Evolutionary conservation across 768 basidiomycete species (phyloP), one percentile per base, ranked within the genome.

Genomic region (Mycena venus): DNA sequence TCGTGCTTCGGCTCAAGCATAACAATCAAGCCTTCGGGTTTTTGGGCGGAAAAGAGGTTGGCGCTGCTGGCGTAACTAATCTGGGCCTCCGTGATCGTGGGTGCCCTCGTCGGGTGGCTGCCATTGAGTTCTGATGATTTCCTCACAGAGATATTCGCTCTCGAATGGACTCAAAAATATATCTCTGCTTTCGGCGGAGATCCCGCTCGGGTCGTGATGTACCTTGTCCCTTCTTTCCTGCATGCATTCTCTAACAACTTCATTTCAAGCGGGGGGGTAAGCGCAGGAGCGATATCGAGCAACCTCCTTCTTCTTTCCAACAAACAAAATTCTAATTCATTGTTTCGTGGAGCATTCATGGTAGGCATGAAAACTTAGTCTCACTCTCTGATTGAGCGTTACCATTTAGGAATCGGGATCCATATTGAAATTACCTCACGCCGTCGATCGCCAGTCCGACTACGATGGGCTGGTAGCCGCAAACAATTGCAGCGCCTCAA

Each of bases 151-250:
- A 79, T 68, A 49, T 60, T 83, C 15, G 90, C 88, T 5, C 78
- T 93, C 4, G 79, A 86, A 75, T 93, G 91, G 91, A 85, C 91
- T 1, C 87, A 91, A 66, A 85, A 88, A 65, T 86, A 92, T 77
- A 90, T 92, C 60, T 77, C 75, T 47, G 79, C 82, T 0, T 93
- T 92, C 72, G 91, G 91, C 10, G 91, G 92, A 2, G 89, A 92
- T 79, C 86, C 84, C 14, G 73, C 76, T 0, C 87, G 86, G 64
- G 88, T 90, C 19, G 87, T 86, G 3, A 74, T 89, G 85, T 89
- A 61, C 1, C 6, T 21, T 38, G 11, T 42, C 38, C 15, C 1
- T 17, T 6, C 21, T 32, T 27, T 11, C 5, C 56, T 42, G 12
- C 2, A 27, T 23, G 15, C 9, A 25, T 4, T 27, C 11, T 1